Percentiles rank a stretch among this genome's conserved stretches.
Evolutionary conservation across 192 early-diverging fungal genomes (phyloP).

Genomic region (Umbelopsis vinacea): DNA sequence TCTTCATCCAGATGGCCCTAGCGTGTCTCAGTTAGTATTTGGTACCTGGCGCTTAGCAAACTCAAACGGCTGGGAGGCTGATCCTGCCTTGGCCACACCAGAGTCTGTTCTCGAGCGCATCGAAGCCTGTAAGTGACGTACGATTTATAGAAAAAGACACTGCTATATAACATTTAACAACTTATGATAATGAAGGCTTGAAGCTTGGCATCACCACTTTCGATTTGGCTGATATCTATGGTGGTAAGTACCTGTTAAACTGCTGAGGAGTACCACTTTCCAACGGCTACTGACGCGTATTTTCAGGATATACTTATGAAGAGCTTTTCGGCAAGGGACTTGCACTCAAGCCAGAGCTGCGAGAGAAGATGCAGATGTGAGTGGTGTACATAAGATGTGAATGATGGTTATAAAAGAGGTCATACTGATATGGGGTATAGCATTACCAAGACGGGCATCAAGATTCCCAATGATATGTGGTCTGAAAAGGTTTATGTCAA

Average conservation of each 20-base stretch:
- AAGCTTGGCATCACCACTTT: conserved; percentile 49
- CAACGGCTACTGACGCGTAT: not conserved
- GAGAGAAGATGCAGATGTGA: conserved; percentile 13
- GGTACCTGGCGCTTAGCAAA: conserved; percentile 46
- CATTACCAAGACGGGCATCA: conserved; percentile 16
- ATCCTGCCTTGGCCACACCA: conserved; percentile 30
- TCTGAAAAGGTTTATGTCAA: conserved; percentile 18
- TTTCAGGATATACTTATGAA: conserved; percentile 2
- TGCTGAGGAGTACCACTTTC: not conserved
- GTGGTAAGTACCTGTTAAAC: conserved; percentile 18
- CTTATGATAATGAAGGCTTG: not conserved
- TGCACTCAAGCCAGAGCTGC: conserved; percentile 4
- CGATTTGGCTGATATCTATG: conserved; percentile 52
- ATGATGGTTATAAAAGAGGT: not conserved
- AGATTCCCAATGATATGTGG: conserved; percentile 10
- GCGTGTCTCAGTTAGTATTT: conserved; percentile 43
- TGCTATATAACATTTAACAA: not conserved
- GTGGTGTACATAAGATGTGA: not conserved
- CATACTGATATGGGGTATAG: not conserved
- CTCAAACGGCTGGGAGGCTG: conserved; percentile 25
- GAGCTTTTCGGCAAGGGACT: conserved; percentile 11
- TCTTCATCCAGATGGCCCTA: conserved; percentile 23
- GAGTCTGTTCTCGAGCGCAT: conserved; percentile 45
- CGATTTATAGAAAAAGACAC: not conserved
- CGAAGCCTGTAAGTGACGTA: conserved; percentile 31